These are phyloP conservation scores for Talaromyces sp. DNA, from an alignment of 2,329 filamentous ascomycete species.

Conservation along the genomic window DNA sequence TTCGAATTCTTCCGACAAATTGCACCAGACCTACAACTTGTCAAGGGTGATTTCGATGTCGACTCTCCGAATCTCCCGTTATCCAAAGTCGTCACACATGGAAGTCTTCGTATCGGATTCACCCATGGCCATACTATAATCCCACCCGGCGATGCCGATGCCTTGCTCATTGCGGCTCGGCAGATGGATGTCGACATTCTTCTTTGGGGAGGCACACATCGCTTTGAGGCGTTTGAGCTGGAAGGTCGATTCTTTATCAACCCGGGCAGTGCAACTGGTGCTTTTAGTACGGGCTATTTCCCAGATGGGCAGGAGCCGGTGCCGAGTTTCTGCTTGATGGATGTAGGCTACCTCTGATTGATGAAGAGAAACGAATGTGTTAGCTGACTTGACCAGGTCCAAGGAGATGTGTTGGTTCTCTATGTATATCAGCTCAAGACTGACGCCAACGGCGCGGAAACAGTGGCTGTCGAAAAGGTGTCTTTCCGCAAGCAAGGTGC, in stretches of 20 bases:
- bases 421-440: constrained; percentile 89
- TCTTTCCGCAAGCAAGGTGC: constrained; percentile 77
- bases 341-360: constrained; percentile 63
- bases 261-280: constrained; percentile 66
- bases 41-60: constrained; percentile 69
- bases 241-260: constrained; percentile 72
- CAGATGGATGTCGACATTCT: constrained; percentile 71
- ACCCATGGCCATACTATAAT: constrained; percentile 72
- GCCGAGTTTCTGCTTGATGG: constrained; percentile 96
- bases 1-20: constrained; percentile 78
- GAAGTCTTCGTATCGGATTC: constrained; percentile 66
- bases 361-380: background rate
- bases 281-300: constrained; percentile 61
- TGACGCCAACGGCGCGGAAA: constrained; percentile 73
- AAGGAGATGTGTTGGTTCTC: constrained; percentile 91
- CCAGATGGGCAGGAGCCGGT: constrained; percentile 66
- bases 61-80: constrained; percentile 65
- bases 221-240: constrained; percentile 70
- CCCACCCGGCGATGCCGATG: constrained; percentile 64
- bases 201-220: constrained; percentile 68
- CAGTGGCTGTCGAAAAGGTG: constrained; percentile 80
- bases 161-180: constrained; percentile 64
- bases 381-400: constrained; percentile 60
- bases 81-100: constrained; percentile 69
- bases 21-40: constrained; percentile 68